A percentile compares a stretch with the other conserved stretches of the same genome.
Conservation (phyloP, 1,284 basidiomycete species). For the Apiotrichum gracile region DNA sequence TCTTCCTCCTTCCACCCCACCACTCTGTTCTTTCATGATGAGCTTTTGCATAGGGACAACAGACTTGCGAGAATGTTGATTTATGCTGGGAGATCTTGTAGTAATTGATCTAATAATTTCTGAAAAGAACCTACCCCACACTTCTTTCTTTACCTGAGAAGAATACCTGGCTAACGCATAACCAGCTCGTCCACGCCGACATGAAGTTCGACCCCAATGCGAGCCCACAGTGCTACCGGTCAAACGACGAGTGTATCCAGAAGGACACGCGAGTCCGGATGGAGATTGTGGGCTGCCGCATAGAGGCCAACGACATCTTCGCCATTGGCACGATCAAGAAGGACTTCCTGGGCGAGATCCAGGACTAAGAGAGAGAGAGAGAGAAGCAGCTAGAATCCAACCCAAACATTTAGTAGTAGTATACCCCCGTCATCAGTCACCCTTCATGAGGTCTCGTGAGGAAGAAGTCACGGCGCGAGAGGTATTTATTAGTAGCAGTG, state of each 20-base stretch:
- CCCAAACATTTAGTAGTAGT: too few relatives aligned
- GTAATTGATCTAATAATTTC: conserved; percentile 46
- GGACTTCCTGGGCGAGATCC: conserved; percentile 81
- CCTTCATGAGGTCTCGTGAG: too few relatives aligned
- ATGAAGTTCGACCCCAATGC: conserved; percentile 89
- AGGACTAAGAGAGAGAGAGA: too few relatives aligned
- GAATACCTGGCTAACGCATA: conserved; percentile 8
- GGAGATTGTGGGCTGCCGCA: conserved; percentile 93
- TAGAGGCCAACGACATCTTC: conserved; percentile 96
- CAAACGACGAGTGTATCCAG: conserved; percentile 86
- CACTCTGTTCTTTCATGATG: conserved; percentile 20
- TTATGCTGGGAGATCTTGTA: conserved; percentile 47
- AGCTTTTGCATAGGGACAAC: conserved; percentile 41
- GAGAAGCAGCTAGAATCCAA: too few relatives aligned
- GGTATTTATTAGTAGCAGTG: too few relatives aligned
- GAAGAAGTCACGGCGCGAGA: too few relatives aligned
- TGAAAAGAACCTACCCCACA: conserved; percentile 19
- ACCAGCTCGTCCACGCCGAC: conserved; percentile 82
- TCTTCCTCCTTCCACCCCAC: neutral
- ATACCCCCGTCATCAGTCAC: too few relatives aligned
- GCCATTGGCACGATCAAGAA: conserved; percentile 93
- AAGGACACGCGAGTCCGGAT: conserved; percentile 87
- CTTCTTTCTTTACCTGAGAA: conserved; percentile 1
- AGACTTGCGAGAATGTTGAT: conserved; percentile 40
- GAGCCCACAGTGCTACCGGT: conserved; percentile 84